Base-by-base conservation (phyloP, 176 grass and related monocot species). In the Tuctoria greenei region DNA sequence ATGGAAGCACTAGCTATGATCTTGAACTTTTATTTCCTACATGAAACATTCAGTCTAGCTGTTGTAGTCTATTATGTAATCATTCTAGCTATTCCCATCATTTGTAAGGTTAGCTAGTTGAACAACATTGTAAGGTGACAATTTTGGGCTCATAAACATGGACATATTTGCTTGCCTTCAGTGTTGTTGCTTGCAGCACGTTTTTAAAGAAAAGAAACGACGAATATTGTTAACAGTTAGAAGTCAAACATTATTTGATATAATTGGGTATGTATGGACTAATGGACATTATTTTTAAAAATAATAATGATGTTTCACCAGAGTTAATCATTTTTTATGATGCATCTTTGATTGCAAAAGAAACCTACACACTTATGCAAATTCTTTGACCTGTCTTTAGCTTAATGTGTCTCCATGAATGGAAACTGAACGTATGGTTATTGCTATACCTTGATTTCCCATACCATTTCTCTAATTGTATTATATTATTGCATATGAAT, bases 311-410 rank as follows among this genome's bases (percentile, higher is more conserved):
- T 15, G 34, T 37, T 59, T 58, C 56, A 64, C 6, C 18, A 25
- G 66, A 15, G 41, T 36, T 56, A 45, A 16, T 56, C 9, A 15
- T 12, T 31, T 27, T 56, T 68, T 27, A 58, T 31, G 6, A 75
- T 55, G 18, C 36, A 69, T 67, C 11, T 69, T 74, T 54, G 24
- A 14, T 55, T 69, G 15, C 46, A 31, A 20, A 57, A 67, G 47
- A 69, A 42, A 69, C 13, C 1, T 62, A 9, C 23, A 2, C 20
- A 41, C 20, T n/a, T 64, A 27, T 17, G 4, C 10, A 51, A 15
- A 36, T 52, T 50, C 23, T 12, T 65, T 65, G 45, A 40, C 57
- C 23, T 77, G 72, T 12, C 61, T 77, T 17, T 61, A 51, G 41
- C 58, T 23, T 23, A 24, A 44, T 18, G 45, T 64, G 13, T 25